phyloP scores from a whole-genome alignment of 352 stramenopile species.

The Peronospora destructor region DNA sequence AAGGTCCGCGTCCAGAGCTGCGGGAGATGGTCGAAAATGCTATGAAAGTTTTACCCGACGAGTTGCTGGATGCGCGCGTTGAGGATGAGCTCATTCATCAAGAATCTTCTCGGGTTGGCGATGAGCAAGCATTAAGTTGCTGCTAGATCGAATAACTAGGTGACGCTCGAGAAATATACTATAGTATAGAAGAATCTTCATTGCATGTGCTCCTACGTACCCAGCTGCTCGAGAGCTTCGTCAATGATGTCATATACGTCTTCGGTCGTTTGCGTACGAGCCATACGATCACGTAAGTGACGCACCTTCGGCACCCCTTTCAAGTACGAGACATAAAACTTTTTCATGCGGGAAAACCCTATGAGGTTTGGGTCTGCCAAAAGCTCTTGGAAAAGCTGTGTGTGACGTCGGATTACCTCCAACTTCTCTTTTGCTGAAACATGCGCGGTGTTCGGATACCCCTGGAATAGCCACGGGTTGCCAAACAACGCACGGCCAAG shows the following conservation, averaged over 20 bases:
- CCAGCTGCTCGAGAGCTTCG: slow-evolving; percentile 36
- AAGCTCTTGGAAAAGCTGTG: slow-evolving; percentile 60
- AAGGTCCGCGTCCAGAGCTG: slow-evolving; percentile 53
- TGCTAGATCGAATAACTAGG: slow-evolving; percentile 8
- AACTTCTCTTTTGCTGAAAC: slow-evolving; percentile 46
- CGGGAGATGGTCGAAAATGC: slow-evolving; percentile 70
- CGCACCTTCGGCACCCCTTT: slow-evolving; percentile 67
- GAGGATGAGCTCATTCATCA: slow-evolving; percentile 48
- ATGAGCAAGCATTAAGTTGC: slow-evolving; percentile 6
- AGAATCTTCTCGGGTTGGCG: slow-evolving; percentile 2
- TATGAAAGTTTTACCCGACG: slow-evolving; percentile 56
- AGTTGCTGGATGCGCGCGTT: slow-evolving; percentile 61
- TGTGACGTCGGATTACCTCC: slow-evolving; percentile 55
- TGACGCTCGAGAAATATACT: slow-evolving; percentile 1
- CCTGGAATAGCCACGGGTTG: slow-evolving; percentile 79
- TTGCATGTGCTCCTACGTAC: slow-evolving; percentile 9
- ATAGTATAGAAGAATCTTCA: slow-evolving; percentile 22
- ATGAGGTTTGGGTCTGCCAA: slow-evolving; percentile 38
- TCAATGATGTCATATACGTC: slow-evolving; percentile 60
- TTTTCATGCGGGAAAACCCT: slow-evolving; percentile 71
- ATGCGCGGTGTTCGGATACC: slow-evolving; percentile 45
- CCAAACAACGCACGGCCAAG: slow-evolving; percentile 68
- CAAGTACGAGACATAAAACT: slow-evolving; percentile 72
- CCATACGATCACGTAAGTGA: slow-evolving; percentile 55
- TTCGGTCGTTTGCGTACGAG: slow-evolving; percentile 31